A percentile compares a stretch with the other conserved stretches of the same genome.
phyloP scores from a whole-genome alignment of 2,329 filamentous ascomycete species.

The Fusarium sp. region DNA sequence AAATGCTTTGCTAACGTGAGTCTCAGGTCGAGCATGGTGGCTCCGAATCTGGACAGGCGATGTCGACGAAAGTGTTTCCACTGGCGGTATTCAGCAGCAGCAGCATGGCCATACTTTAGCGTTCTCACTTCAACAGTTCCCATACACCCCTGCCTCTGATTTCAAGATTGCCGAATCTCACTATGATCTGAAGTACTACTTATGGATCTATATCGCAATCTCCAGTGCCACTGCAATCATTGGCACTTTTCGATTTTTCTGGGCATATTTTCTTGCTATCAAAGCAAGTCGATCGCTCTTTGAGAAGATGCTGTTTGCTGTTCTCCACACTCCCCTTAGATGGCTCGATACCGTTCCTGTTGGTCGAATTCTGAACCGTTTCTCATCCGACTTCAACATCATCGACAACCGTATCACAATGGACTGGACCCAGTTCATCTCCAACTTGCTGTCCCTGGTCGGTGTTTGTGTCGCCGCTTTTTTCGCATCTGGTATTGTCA shows the following conservation, averaged over 20 bases:
- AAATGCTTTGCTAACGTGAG: constrained; percentile 13
- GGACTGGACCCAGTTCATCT: constrained; percentile 71
- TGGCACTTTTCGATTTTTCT: constrained; percentile 73
- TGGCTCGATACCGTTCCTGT: constrained; percentile 86
- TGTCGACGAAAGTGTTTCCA: constrained; percentile 23
- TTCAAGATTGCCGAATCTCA: constrained; percentile 49
- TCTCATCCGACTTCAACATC: constrained; percentile 81
- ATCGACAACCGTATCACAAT: constrained; percentile 77
- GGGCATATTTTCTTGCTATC: constrained; percentile 74
- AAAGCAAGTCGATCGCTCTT: constrained; percentile 78
- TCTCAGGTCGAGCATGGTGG: constrained; percentile 71
- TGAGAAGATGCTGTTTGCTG: constrained; percentile 72
- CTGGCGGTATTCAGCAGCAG: constrained; percentile 49
- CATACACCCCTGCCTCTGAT: constrained; percentile 56
- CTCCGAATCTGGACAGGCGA: constrained; percentile 71
- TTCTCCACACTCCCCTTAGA: constrained; percentile 79
- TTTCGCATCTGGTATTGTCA: constrained; percentile 76
- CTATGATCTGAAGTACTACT: constrained; percentile 70
- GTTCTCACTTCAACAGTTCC: constrained; percentile 62
- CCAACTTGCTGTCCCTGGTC: constrained; percentile 71
- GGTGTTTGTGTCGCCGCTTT: constrained; percentile 76
- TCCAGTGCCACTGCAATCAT: constrained; percentile 73
- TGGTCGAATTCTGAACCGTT: constrained; percentile 81
- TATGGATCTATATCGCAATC: constrained; percentile 77
- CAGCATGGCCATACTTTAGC: constrained; percentile 59